phyloP scores from a whole-genome alignment of 768 basidiomycete species.

The Russula lepida region DNA sequence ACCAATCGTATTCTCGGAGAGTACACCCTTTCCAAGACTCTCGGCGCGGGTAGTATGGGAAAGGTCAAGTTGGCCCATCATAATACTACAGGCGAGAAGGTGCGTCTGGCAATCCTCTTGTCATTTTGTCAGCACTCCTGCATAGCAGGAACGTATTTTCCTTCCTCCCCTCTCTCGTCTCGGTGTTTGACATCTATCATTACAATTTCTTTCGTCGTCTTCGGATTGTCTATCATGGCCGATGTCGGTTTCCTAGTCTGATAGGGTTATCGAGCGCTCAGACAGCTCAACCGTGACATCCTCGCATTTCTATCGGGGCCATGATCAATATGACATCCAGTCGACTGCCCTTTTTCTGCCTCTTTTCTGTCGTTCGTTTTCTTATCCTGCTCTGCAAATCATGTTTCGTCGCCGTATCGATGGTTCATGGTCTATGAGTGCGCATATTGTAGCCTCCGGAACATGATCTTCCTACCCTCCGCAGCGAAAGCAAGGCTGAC shows the following conservation, averaged over 20 bases:
- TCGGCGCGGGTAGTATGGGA: conserved; percentile 98
- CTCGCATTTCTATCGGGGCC: not conserved
- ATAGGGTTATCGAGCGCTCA: not conserved
- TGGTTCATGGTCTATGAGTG: not conserved
- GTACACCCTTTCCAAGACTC: conserved; percentile 92
- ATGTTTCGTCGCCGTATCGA: not conserved
- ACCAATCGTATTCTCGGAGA: conserved; percentile 71
- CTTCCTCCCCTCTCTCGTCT: not conserved
- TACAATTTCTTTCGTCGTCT: not conserved
- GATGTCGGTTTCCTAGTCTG: not conserved
- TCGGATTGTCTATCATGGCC: not conserved
- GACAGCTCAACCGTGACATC: not conserved
- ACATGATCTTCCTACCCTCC: not conserved
- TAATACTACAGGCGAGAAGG: conserved; percentile 86
- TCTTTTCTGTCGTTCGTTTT: not conserved
- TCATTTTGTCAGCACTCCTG: conserved; percentile 57
- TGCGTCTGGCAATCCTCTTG: conserved; percentile 36
- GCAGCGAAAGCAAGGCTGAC: not conserved
- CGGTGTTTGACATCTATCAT: not conserved
- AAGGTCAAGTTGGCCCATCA: conserved; percentile 96
- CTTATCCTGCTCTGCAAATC: not conserved
- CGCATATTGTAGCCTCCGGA: not conserved
- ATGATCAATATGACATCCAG: not conserved
- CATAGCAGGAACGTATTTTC: not conserved
- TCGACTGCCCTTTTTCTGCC: not conserved